These are phyloP conservation scores for Picea mariana DNA, from an alignment of 83 land plant species.

Conservation along the genomic window DNA sequence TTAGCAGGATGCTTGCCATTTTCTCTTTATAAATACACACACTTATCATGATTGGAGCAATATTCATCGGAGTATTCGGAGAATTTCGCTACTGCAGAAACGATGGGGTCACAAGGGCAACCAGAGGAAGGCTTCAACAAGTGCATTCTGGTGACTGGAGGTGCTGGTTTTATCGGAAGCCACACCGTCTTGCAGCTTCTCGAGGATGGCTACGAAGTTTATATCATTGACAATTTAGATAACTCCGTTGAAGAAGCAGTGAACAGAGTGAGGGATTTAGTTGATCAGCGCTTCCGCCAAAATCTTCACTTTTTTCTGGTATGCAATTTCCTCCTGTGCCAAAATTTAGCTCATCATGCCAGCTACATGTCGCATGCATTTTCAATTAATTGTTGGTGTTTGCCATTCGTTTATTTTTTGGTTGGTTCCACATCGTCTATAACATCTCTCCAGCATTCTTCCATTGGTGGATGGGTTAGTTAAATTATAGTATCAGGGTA, in stretches of 20 bases:
- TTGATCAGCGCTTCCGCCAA: conserved; percentile 46
- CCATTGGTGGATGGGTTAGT: no score
- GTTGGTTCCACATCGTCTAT: no score
- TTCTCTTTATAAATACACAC: no score
- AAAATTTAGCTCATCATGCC: not conserved
- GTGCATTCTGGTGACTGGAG: conserved; percentile 65
- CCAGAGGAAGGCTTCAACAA: not conserved
- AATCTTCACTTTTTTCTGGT: conserved; percentile 66
- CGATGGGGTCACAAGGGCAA: conserved; percentile 1
- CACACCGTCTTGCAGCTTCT: conserved; percentile 79
- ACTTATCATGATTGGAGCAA: no score
- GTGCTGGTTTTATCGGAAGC: conserved; percentile 75
- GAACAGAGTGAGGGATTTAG: conserved; percentile 52
- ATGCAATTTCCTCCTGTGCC: not conserved
- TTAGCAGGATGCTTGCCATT: no score
- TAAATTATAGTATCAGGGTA: no score
- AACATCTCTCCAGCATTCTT: no score
- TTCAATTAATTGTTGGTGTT: no score
- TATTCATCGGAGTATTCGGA: no score
- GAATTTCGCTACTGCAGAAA: no score
- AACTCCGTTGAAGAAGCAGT: conserved; percentile 72
- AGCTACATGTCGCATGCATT: no score
- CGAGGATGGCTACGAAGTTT: conserved; percentile 56
- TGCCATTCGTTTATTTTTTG: no score
- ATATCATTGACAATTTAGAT: conserved; percentile 70